Evolutionary conservation across 2,329 filamentous ascomycete species (phyloP), one percentile per base, ranked within the genome.

Genomic region (Aureobasidium melanogenum): DNA sequence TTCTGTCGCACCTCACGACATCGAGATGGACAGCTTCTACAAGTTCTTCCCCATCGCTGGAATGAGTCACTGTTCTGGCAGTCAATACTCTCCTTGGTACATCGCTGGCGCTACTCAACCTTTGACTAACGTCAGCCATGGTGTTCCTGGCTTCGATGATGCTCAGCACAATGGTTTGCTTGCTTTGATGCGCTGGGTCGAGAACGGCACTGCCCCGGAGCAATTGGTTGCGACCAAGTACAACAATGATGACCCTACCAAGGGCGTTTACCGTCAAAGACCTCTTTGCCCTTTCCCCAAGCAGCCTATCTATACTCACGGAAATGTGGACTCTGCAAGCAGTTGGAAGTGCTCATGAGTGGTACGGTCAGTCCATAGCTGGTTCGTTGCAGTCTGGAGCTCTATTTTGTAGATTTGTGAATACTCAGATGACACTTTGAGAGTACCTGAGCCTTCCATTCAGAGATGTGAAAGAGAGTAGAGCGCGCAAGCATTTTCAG

Each of bases 11-110:
- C 67, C 30, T 62, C 66, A 61, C 58, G 66, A 39, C 0, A 52
- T 64, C 3, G 61, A 70, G 0, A 62, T 77, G 9, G 74, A 77
- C 61, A 70, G 71, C 0, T 77, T 76, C 64, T 76, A 77, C 52
- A 75, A 80, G 46, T 78, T 75, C 68, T 84, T 84, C 72, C 74
- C 74, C 26, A 79, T 79, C 68, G 78, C 68, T 62, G 82, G 81
- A 8, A 80, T 82, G 72, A 72, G 69, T 2, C 82, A 84, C 67
- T 84, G 81, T 66, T 63, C 77, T 77, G 65, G 66, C 1, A 77
- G 77, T 1, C 66, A 70, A 24, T 70, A 57, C 10, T 22, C 54
- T 2, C 54, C 54, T 4, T 58, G 55, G 55, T 58, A 48, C 10
- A 48, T 58, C 15, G 55, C 14, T 12, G 55, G 55, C 17, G 75